These are phyloP conservation scores for Austroboletus eburneus DNA, from an alignment of 768 basidiomycete genomes.

Conservation along the genomic window DNA sequence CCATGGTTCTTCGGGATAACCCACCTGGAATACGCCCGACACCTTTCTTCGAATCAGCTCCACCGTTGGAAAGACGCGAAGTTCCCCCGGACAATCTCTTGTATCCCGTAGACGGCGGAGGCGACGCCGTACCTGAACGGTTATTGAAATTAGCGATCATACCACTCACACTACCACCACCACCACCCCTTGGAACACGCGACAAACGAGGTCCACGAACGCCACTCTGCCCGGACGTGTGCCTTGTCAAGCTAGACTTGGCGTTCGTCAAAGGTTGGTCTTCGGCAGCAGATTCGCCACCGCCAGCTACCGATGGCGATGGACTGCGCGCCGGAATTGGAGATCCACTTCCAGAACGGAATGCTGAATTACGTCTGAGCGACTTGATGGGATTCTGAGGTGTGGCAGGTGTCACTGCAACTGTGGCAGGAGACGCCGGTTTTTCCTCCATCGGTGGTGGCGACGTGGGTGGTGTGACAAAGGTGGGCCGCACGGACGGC, in stretches of 20 bases:
- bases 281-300: constrained; percentile 29
- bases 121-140: constrained; percentile 36
- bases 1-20: constrained; percentile 73
- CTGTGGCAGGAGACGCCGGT: constrained; percentile 26
- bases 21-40: constrained; percentile 44
- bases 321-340: constrained; percentile 38
- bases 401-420: constrained; percentile 41
- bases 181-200: constrained; percentile 43
- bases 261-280: constrained; percentile 32
- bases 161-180: constrained; percentile 45
- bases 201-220: constrained; percentile 49
- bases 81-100: constrained; percentile 45
- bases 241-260: constrained; percentile 39
- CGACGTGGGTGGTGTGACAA: constrained; percentile 21
- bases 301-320: constrained; percentile 34
- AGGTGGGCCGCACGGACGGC: constrained; percentile 12
- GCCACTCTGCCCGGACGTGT: constrained; percentile 39
- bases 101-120: constrained; percentile 36
- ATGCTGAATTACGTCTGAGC: constrained; percentile 31
- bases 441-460: constrained; percentile 25
- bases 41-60: constrained; percentile 32
- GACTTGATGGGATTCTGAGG: constrained; percentile 51
- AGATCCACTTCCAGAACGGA: constrained; percentile 33
- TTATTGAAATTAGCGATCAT: constrained; percentile 57
- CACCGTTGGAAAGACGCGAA: constrained; percentile 11